Percentiles rank a stretch among this genome's conserved stretches.
Evolutionary conservation across 345 rosid species (phyloP).

Genomic region (Citrus sp.): DNA sequence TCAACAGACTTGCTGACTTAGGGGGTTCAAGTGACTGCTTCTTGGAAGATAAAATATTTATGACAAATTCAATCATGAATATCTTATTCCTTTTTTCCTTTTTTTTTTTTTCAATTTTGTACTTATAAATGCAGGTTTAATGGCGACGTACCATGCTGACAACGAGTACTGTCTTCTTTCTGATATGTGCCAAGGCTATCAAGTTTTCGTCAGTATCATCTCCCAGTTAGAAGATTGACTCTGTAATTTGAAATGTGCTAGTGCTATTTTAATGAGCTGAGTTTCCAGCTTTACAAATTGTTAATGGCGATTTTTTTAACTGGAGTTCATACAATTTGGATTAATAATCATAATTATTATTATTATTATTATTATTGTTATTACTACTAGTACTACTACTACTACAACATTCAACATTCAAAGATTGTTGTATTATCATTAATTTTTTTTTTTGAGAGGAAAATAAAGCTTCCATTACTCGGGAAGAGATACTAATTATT

Average conservation of each 20-base stretch:
- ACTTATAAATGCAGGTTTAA: constrained; percentile 57
- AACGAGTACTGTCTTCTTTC: constrained; percentile 90
- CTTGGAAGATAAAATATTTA: background rate
- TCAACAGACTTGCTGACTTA: background rate
- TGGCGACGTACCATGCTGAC: constrained; percentile 94
- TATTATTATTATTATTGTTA: too few species aligned
- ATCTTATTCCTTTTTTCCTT: background rate
- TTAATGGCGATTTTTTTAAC: background rate
- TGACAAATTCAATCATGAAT: background rate
- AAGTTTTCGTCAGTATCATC: constrained; percentile 68
- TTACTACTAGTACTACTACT: too few species aligned
- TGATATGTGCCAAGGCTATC: constrained; percentile 92
- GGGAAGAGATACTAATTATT: too few species aligned
- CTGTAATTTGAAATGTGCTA: background rate
- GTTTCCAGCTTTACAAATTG: background rate
- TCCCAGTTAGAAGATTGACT: constrained; percentile 67
- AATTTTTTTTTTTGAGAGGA: too few species aligned
- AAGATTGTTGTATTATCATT: too few species aligned
- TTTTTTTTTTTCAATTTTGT: too few species aligned
- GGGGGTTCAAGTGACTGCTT: background rate
- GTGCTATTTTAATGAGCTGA: background rate
- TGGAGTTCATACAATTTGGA: background rate
- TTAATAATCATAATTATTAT: too few species aligned
- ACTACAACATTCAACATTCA: too few species aligned
- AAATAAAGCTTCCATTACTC: too few species aligned